Evolutionary conservation across 371 early-diverging fungal genomes (phyloP).

Genomic region (Rhizopus stolonifer): DNA sequence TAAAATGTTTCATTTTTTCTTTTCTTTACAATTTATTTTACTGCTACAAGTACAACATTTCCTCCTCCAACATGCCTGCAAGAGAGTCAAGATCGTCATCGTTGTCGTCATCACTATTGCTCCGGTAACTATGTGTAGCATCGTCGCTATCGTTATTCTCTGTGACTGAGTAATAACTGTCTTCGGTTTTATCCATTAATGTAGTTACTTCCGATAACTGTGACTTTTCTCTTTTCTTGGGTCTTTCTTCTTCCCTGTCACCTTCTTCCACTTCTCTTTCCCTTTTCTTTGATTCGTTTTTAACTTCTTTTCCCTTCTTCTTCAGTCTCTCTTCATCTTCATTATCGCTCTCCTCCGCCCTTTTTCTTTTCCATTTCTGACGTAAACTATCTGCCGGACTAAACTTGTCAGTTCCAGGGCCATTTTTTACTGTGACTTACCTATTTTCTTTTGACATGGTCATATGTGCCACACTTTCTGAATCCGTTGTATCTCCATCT

Average conservation of each 20-base stretch:
- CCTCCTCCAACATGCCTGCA: slow-evolving; percentile 39
- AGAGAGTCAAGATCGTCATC: slow-evolving; percentile 32
- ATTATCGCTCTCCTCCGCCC: slow-evolving; percentile 18
- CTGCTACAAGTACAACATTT: slow-evolving; percentile 24
- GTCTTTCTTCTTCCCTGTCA: slow-evolving; percentile 18
- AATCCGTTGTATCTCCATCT: slow-evolving; percentile 45
- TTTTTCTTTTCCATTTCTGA: slow-evolving; percentile 15
- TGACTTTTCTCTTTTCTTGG: slow-evolving; percentile 21
- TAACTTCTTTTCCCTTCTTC: neutral
- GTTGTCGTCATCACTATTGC: slow-evolving; percentile 9
- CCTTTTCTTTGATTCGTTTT: slow-evolving; percentile 4
- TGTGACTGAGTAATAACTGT: no score
- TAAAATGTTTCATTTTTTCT: no score
- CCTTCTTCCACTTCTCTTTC: slow-evolving; percentile 18
- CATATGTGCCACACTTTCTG: slow-evolving; percentile 12
- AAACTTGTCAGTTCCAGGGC: slow-evolving; percentile 4
- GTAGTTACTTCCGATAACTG: slow-evolving; percentile 35
- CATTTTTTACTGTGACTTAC: slow-evolving; percentile 8
- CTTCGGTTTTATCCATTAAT: no score
- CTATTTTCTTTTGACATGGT: slow-evolving; percentile 10
- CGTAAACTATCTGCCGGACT: slow-evolving; percentile 16
- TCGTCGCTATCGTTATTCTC: slow-evolving; percentile 10
- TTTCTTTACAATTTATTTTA: neutral
- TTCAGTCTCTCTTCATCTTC: slow-evolving; percentile 3
- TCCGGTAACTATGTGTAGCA: slow-evolving; percentile 4